Evolutionary conservation across 306 rosid genomes (phyloP), one percentile per base, ranked within the genome.

Genomic region (Canavalia ensiformis): DNA sequence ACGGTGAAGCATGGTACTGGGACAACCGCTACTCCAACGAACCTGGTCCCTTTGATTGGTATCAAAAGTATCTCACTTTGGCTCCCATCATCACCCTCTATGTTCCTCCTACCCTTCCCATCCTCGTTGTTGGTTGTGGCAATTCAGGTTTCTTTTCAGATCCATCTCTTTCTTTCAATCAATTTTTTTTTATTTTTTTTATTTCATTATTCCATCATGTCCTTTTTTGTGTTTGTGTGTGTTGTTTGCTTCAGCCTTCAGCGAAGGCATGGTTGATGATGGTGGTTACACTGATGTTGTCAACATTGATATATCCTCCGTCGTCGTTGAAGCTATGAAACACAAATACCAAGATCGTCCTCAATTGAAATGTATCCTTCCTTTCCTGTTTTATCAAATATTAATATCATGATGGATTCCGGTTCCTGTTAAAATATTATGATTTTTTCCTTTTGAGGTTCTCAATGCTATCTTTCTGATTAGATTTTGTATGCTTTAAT

Each of bases 1-100:
- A 94, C 85, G 98, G 97, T 59, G 98, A 94, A 84, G 51, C 90
- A 35, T 88, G 95, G 95, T 94, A 94, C 81, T 94, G 97, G 98
- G 94, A 94, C 82, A 86, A 88, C 57, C 97, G 97, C 60, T 94
- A 94, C 86, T 63, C 95, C 68, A 84, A 89, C 70, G 97, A 94
- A 75, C 88, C 92, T 0, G 85, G 86, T 4, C 85, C 91, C 46
- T 94, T 94, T 50, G 97, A 94, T 88, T 94, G 98, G 98, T 94
- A 94, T 89, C 98, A 94, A 69, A 94, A 89, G 75, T 94, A 90
- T 79, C 85, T 80, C 18, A 78, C 95, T 77, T 33, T 94, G 41
- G 87, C 98, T 74, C 97, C 98, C 31, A 81, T 94, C 72, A 84
- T 90, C 79, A 86, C 81, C 37, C 94, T 89, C 74, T 89, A 94